Base-by-base conservation (phyloP, 345 rosid species). In the Eucalyptus regnans region DNA sequence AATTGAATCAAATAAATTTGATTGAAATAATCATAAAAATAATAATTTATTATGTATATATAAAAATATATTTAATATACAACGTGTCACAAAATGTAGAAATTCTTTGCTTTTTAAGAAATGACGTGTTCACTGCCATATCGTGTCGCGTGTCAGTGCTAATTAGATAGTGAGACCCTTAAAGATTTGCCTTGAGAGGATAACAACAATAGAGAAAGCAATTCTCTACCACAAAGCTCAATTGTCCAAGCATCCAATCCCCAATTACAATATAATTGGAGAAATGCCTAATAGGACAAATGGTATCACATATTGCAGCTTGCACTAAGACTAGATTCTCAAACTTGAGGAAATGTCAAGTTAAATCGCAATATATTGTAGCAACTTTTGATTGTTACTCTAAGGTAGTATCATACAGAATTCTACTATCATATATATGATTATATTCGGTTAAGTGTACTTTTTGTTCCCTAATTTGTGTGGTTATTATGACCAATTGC, bases 71-170 rank as follows among this genome's bases (percentile, higher is more conserved):
- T 52, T 52, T 52, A 52, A 52, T 52, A 52, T 7, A 52, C 56
- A 52, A 18, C 0, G 2, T 52, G 56, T 1, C 23, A 52, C 23
- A 52, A 52, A 52, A 52, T 52, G 23, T 52, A 52, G 1, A 52
- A 23, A 58, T 58, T 10, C n/a, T 5, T 23, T 25, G 3, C 14
- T 27, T 4, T 58, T 25, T 25, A 58, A 27, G 64, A 10, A 58
- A 58, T 58, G 14, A 52, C 9, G 0, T 18, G 1, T 18, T 52
- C 0, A 23, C 0, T 18, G 0, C 18, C 2, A 1, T 52, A 7
- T 52, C 9, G 1, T 58, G 12, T 58, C n/a, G 0, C n/a, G 1
- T 9, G 16, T 52, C 1, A 1, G 4, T 52, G 4, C 56, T 51
- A 51, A 1, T 51, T 51, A 51, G 8, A 51, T 51, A 51, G 22